Percentiles rank a stretch among this genome's conserved stretches.
phyloP scores from a whole-genome alignment of 2,329 filamentous ascomycete species.

The Colletotrichum lentis region DNA sequence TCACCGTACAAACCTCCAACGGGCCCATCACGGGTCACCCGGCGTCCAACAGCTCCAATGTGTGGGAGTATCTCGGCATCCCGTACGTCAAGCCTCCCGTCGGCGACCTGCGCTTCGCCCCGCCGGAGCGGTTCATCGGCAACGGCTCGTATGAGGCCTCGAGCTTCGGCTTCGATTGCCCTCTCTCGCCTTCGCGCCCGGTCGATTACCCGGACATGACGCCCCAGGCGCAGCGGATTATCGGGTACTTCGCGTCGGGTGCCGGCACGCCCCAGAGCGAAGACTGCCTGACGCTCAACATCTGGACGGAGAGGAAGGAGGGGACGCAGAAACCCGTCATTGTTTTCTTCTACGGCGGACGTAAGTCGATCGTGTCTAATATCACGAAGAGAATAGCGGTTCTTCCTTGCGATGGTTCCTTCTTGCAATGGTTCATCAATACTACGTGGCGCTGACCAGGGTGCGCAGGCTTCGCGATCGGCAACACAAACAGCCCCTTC shows the following conservation, averaged over 20 bases:
- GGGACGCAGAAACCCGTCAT: conserved; percentile 46
- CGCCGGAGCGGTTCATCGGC: conserved; percentile 42
- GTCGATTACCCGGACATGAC: conserved; percentile 44
- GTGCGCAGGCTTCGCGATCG: conserved; percentile 39
- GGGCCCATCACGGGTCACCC: conserved; percentile 48
- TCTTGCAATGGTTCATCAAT: background rate
- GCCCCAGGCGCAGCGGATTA: conserved; percentile 44
- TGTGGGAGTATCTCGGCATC: conserved; percentile 51
- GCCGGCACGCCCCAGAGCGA: conserved; percentile 44
- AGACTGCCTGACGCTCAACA: conserved; percentile 52
- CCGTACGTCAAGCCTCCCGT: conserved; percentile 45
- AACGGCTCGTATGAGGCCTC: conserved; percentile 40
- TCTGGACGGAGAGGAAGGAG: conserved; percentile 46
- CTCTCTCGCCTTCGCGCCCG: conserved; percentile 40
- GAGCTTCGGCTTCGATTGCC: conserved; percentile 44
- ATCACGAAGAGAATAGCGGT: too few relatives aligned
- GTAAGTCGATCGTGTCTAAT: background rate
- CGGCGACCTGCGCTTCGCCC: conserved; percentile 41
- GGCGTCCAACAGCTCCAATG: conserved; percentile 43
- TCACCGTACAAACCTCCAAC: conserved; percentile 46
- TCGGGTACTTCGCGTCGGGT: conserved; percentile 32
- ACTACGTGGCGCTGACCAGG: background rate
- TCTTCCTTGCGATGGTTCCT: background rate
- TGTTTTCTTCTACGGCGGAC: conserved; percentile 51
- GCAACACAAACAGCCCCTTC: conserved; percentile 49